phyloP scores from a whole-genome alignment of 768 basidiomycete species.

The Amanita subjunquillea region DNA sequence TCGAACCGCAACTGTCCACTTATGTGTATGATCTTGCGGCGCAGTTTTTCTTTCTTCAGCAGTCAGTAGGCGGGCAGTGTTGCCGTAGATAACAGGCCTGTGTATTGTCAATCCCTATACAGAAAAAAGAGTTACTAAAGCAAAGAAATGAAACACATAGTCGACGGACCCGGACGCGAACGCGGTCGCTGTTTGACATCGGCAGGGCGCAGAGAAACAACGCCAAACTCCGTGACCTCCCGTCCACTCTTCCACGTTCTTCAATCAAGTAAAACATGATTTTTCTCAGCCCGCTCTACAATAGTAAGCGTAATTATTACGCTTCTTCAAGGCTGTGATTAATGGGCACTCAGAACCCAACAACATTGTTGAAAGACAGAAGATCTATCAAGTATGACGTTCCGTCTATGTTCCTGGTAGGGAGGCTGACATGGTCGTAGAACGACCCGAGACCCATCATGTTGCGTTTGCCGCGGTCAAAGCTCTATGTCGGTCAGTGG shows the following conservation, averaged over 20 bases:
- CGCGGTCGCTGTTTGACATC: conserved; percentile 57
- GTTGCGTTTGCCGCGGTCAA: conserved; percentile 51
- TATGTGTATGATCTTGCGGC: conserved; percentile 78
- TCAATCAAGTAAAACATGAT: conserved; percentile 24
- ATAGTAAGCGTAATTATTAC: conserved; percentile 35
- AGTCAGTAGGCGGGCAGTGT: conserved; percentile 74
- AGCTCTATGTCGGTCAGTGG: conserved; percentile 48
- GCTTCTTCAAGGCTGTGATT: neutral
- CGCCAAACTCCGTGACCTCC: conserved; percentile 5
- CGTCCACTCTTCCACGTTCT: conserved; percentile 4
- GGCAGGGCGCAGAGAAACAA: conserved; percentile 5
- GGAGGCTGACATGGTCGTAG: conserved; percentile 16
- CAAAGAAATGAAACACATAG: neutral
- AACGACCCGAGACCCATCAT: conserved; percentile 42
- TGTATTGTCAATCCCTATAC: conserved; percentile 75
- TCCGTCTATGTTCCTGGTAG: conserved; percentile 4
- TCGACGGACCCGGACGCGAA: conserved; percentile 65
- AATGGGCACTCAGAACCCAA: conserved; percentile 35
- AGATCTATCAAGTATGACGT: conserved; percentile 45
- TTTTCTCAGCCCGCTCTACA: conserved; percentile 47
- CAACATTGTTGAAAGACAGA: conserved; percentile 55
- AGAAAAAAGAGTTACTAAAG: neutral
- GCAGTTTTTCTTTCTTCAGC: conserved; percentile 54
- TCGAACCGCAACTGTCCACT: conserved; percentile 93
- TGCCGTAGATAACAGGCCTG: conserved; percentile 93